Percentiles rank a stretch among this genome's conserved stretches.
phyloP scores from a whole-genome alignment of 495 filamentous ascomycete genomes.

The Trichoderma erinaceum region DNA sequence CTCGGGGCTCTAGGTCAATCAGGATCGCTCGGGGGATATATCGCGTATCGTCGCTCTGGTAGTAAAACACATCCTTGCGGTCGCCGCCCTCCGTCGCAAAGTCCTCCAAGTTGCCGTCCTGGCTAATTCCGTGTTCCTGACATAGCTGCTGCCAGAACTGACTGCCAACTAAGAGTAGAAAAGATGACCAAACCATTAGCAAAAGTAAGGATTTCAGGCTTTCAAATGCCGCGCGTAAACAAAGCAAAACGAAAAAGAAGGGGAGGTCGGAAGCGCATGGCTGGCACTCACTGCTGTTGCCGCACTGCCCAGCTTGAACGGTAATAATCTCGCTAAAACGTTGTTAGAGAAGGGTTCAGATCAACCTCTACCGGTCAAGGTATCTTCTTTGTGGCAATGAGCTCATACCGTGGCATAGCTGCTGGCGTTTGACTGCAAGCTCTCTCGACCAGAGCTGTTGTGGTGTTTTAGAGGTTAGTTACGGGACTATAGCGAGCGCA shows the following conservation, averaged over 20 bases:
- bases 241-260: not conserved
- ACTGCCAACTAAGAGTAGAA: slow-evolving; percentile 60
- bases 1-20: slow-evolving; percentile 88
- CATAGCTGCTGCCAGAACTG: slow-evolving; percentile 98
- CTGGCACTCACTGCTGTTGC: slow-evolving; percentile 81
- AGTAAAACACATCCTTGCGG: slow-evolving; percentile 98
- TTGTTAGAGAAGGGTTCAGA: not conserved
- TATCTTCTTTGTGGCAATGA: not conserved
- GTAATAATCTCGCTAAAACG: slow-evolving; percentile 89
- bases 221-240: not conserved
- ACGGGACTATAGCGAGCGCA: not conserved
- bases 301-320: slow-evolving; percentile 97
- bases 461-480: not conserved
- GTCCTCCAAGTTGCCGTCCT: slow-evolving; percentile 92
- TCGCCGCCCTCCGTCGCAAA: slow-evolving; percentile 95
- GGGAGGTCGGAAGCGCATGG: slow-evolving; percentile 1
- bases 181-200: not conserved
- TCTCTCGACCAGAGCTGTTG: slow-evolving; percentile 7
- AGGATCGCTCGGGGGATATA: slow-evolving; percentile 97
- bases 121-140: slow-evolving; percentile 94
- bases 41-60: slow-evolving; percentile 95
- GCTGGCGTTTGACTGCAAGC: not conserved
- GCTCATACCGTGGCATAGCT: slow-evolving; percentile 12
- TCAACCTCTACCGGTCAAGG: not conserved
- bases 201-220: slow-evolving; percentile 18